Conservation (phyloP, 2,329 filamentous ascomycete species). For the Sodiomyces alkalinus region DNA sequence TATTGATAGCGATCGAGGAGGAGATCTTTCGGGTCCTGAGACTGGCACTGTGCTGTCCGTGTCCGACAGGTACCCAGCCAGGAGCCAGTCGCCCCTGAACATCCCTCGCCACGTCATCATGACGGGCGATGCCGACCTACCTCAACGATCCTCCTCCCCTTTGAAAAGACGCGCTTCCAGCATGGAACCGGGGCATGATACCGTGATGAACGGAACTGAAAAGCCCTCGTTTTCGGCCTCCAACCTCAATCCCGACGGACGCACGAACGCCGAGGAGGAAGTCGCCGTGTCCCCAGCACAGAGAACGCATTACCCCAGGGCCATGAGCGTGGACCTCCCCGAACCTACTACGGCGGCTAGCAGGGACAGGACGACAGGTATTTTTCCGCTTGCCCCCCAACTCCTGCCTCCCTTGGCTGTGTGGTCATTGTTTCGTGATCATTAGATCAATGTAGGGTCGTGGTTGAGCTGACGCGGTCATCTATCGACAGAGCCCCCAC, state of each 20-base stretch:
- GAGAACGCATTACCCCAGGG: slow-evolving; percentile 15
- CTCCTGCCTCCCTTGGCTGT: not conserved
- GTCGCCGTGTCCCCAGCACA: slow-evolving; percentile 5
- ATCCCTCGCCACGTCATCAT: slow-evolving; percentile 39
- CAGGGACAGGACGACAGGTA: slow-evolving; percentile 3
- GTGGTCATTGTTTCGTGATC: no score
- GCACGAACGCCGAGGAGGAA: slow-evolving; percentile 4
- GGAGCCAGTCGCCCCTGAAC: slow-evolving; percentile 38
- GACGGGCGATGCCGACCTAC: slow-evolving; percentile 41
- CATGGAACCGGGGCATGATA: slow-evolving; percentile 36
- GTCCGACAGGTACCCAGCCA: slow-evolving; percentile 13
- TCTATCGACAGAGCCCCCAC: slow-evolving; percentile 14
- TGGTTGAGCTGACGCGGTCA: no score
- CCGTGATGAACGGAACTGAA: slow-evolving; percentile 25
- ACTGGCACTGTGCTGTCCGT: slow-evolving; percentile 19
- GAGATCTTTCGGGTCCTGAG: slow-evolving; percentile 25
- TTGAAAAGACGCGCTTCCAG: slow-evolving; percentile 48
- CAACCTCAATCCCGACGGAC: not conserved
- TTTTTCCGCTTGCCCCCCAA: not conserved
- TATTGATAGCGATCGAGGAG: slow-evolving; percentile 38
- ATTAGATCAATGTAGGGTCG: no score
- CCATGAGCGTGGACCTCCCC: slow-evolving; percentile 25
- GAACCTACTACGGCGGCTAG: not conserved
- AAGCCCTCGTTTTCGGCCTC: slow-evolving; percentile 29
- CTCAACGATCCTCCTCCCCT: slow-evolving; percentile 48